phyloP scores from a whole-genome alignment of 78 protist genomes.

The Blattamonas nauphoetae region DNA sequence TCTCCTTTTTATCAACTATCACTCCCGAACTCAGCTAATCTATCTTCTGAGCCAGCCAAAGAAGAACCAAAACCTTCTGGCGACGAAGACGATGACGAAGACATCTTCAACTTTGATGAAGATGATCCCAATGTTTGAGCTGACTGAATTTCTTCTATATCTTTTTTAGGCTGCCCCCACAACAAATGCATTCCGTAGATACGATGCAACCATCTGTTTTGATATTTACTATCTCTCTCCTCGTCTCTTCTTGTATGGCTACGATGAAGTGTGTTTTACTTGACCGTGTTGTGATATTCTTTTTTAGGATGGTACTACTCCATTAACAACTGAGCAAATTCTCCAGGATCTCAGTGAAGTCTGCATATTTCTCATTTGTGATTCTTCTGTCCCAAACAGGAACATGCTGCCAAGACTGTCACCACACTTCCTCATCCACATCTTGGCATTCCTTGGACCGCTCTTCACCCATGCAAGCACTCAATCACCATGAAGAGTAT shows the following conservation, averaged over 20 bases:
- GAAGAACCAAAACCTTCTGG: neutral
- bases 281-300: no score
- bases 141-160: neutral
- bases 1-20: no score
- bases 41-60: no score
- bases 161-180: neutral
- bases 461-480: constrained; percentile 9
- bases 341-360: neutral
- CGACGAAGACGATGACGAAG: neutral
- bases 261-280: neutral
- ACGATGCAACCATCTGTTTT: neutral
- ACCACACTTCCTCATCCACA: neutral
- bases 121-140: neutral
- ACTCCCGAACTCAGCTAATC: no score
- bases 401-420: neutral
- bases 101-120: neutral
- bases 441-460: neutral
- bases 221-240: constrained; percentile 2
- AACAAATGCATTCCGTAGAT: neutral
- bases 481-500: neutral
- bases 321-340: neutral
- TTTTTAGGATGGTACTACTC: neutral
- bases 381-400: neutral
- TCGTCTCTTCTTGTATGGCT: neutral
- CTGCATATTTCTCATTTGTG: neutral